Evolutionary conservation across 2,329 filamentous ascomycete genomes (phyloP).

Genomic region (Simplicillium sp.): DNA sequence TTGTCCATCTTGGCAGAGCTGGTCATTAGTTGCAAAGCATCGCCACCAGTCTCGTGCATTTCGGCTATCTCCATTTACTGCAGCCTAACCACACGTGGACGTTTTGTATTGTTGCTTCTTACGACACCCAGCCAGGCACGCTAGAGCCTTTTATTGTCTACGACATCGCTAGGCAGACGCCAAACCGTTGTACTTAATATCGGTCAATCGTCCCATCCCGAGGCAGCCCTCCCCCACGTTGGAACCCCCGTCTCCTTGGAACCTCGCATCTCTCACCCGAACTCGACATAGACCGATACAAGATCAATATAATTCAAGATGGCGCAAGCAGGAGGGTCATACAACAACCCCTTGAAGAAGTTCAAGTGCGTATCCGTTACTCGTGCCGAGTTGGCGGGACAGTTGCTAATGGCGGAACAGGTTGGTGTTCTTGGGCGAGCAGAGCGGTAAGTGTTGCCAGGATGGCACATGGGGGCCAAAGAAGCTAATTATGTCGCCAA

Average conservation of each 20-base stretch:
- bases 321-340: slow-evolving; percentile 76
- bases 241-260: background rate
- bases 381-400: slow-evolving; percentile 1
- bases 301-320: slow-evolving; percentile 40
- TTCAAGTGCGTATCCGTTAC: slow-evolving; percentile 65
- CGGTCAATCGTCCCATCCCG: too few species aligned
- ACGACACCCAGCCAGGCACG: too few species aligned
- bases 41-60: too few species aligned
- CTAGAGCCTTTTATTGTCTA: too few species aligned
- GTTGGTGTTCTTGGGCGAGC: slow-evolving; percentile 94
- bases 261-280: slow-evolving; percentile 6
- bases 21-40: too few species aligned
- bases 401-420: slow-evolving; percentile 34
- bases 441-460: slow-evolving; percentile 67
- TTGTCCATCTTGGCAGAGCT: too few species aligned
- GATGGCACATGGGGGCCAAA: slow-evolving; percentile 11
- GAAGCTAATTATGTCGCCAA: slow-evolving; percentile 3
- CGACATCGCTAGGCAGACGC: too few species aligned
- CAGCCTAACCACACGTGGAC: too few species aligned
- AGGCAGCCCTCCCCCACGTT: background rate
- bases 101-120: too few species aligned
- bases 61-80: too few species aligned
- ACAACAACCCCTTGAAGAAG: slow-evolving; percentile 99
- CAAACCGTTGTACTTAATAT: too few species aligned
- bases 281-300: slow-evolving; percentile 6